Base-by-base conservation (phyloP, 768 basidiomycete species). In the Amanita muscaria region DNA sequence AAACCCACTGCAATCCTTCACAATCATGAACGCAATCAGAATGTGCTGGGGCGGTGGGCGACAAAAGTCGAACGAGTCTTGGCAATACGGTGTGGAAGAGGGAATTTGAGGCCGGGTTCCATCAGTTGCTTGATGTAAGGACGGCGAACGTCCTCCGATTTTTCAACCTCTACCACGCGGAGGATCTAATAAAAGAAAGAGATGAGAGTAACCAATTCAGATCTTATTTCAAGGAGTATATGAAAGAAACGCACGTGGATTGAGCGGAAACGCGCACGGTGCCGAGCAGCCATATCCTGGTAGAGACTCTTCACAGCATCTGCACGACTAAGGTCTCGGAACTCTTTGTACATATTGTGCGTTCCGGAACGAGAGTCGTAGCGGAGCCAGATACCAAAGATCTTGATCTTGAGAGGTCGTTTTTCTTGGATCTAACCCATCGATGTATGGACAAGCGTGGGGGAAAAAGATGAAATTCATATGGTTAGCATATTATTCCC, bases 301-400 rank as follows among this genome's bases (percentile, higher is more conserved):
- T 98, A 98, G 64, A 97, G 68, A 56, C 83, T 76, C 77, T 88
- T 92, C 64, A 98, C 96, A 47, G 96, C 94, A 63, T 89, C 93
- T 49, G 89, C 83, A 53, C 96, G 84, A 56, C 76, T 76, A 56
- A 99, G 83, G 58, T 98, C 94, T 61, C 92, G 89, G 86, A 89
- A 97, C 68, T 89, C 87, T 80, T 93, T 93, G 87, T 96, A 96
- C 92, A 97, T 94, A 82, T 99, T 99, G 83, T 98, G 96, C 36
- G 96, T 99, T 52, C 96, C 96, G 41, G 93, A 96, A 58, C 94
- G 91, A 44, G 94, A 98, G 72, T 99, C 96, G 70, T 99, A 99
- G 57, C 94, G 88, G 64, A 99, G 69, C 96, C 96, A 98, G 72
- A 99, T 88, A 55, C 96, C 96, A 63, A 99, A 97, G 84, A 96